Evolutionary conservation across 2,329 filamentous ascomycete species (phyloP).

Genomic region (Colletotrichum cordylinicola): DNA sequence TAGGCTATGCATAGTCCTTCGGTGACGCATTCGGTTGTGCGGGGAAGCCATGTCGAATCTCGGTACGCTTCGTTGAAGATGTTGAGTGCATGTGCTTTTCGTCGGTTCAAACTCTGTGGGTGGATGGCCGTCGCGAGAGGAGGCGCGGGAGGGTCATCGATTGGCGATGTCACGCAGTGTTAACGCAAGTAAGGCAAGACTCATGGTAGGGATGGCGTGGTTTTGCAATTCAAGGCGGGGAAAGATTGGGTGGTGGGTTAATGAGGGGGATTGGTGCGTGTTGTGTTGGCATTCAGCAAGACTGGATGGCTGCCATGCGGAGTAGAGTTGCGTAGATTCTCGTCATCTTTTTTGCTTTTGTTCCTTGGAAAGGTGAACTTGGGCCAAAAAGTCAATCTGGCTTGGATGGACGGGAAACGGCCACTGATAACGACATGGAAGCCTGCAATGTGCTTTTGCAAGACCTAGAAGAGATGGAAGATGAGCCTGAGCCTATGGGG

Average conservation of each 20-base stretch:
- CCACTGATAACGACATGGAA: background rate
- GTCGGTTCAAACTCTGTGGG: background rate
- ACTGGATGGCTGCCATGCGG: background rate
- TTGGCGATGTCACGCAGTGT: background rate
- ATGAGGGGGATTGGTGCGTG: background rate
- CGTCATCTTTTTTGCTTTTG: background rate
- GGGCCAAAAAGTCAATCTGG: background rate
- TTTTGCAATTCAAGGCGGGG: background rate
- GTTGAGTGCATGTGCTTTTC: conserved; percentile 3
- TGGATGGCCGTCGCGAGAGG: background rate
- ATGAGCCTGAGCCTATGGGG: background rate
- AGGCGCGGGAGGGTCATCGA: background rate
- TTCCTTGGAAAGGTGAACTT: background rate
- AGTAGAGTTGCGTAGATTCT: background rate
- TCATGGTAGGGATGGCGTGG: background rate
- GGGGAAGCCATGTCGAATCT: background rate
- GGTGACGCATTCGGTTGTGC: background rate
- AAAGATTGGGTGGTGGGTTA: background rate
- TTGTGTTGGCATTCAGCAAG: background rate
- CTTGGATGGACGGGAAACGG: background rate
- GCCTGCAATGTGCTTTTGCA: background rate
- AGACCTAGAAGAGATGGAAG: background rate
- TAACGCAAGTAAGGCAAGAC: background rate
- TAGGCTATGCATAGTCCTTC: background rate
- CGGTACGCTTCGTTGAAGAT: background rate